These are phyloP conservation scores for Vanilla planifolia DNA, from an alignment of 106 monocot genomes.

Conservation along the genomic window DNA sequence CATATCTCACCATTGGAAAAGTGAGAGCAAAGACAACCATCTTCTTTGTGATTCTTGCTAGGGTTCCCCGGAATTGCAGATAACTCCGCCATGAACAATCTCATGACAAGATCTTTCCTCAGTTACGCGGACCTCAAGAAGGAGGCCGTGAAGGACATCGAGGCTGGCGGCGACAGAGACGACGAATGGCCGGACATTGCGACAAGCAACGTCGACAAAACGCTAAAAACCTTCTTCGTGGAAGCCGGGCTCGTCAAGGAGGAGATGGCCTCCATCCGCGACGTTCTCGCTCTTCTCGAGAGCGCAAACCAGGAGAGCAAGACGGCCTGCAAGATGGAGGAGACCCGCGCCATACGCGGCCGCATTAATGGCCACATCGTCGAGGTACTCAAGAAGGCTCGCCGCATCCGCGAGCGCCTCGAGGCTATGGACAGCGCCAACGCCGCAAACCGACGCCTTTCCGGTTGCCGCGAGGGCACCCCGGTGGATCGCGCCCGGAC, in stretches of 20 bases:
- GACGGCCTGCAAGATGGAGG: conserved; percentile 31
- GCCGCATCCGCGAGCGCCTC: conserved; percentile 28
- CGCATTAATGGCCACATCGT: conserved; percentile 49
- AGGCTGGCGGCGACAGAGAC: conserved; percentile 9
- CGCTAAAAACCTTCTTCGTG: conserved; percentile 36
- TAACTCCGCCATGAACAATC: conserved; percentile 36
- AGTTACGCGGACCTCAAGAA: conserved; percentile 51
- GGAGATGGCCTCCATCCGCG: conserved; percentile 44
- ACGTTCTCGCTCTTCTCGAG: conserved; percentile 27
- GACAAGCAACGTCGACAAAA: conserved; percentile 16
- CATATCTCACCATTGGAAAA: no score
- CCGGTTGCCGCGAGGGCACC: conserved; percentile 47
- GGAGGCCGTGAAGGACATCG: conserved; percentile 40
- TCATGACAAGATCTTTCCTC: conserved; percentile 44
- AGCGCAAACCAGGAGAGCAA: conserved; percentile 38
- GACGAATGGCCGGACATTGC: conserved; percentile 3
- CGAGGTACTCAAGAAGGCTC: conserved; percentile 44
- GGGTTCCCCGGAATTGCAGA: no score
- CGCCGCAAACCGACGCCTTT: conserved; percentile 39
- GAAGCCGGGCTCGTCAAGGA: conserved; percentile 39
- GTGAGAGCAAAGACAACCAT: no score
- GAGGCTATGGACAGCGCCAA: conserved; percentile 65
- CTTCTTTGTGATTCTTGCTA: no score
- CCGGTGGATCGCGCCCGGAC: conserved; percentile 58
- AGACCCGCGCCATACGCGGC: conserved; percentile 29